These are phyloP conservation scores for Claviceps sp. DNA, from an alignment of 2,329 filamentous ascomycete species.

Conservation along the genomic window DNA sequence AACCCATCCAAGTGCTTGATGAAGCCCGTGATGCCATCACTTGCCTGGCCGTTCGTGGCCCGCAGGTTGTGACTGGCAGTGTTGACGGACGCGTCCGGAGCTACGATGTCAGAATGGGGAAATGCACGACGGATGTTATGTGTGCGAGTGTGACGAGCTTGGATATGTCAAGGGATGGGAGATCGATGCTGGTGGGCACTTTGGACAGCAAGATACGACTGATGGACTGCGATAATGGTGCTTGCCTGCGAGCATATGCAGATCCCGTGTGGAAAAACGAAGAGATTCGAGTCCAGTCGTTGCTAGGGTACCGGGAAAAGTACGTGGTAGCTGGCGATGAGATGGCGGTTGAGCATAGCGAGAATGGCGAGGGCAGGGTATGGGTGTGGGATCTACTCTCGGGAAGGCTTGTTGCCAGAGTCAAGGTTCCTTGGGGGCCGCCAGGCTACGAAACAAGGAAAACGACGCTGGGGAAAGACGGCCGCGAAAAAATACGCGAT, in stretches of 20 bases:
- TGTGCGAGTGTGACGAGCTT: constrained; percentile 64
- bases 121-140: constrained; percentile 56
- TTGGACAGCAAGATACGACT: constrained; percentile 67
- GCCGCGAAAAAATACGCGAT: constrained; percentile 43
- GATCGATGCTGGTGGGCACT: constrained; percentile 58
- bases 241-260: constrained; percentile 58
- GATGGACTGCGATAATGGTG: constrained; percentile 66
- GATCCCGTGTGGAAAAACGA: constrained; percentile 47
- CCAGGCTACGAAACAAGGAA: constrained; percentile 33
- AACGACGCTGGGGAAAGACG: constrained; percentile 43
- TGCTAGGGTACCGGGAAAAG: constrained; percentile 63
- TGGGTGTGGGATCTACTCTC: constrained; percentile 78
- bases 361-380: constrained; percentile 41
- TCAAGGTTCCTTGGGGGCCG: constrained; percentile 46
- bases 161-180: constrained; percentile 55
- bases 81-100: constrained; percentile 71
- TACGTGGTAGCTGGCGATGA: constrained; percentile 76
- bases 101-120: constrained; percentile 74
- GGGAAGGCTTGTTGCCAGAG: constrained; percentile 50
- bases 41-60: constrained; percentile 31
- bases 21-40: constrained; percentile 62
- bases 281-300: constrained; percentile 59
- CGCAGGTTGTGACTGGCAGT: constrained; percentile 58
- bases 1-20: constrained; percentile 57
- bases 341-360: constrained; percentile 21